Base-by-base conservation (phyloP, 208 protist species). In the Crithidia fasciculata region DNA sequence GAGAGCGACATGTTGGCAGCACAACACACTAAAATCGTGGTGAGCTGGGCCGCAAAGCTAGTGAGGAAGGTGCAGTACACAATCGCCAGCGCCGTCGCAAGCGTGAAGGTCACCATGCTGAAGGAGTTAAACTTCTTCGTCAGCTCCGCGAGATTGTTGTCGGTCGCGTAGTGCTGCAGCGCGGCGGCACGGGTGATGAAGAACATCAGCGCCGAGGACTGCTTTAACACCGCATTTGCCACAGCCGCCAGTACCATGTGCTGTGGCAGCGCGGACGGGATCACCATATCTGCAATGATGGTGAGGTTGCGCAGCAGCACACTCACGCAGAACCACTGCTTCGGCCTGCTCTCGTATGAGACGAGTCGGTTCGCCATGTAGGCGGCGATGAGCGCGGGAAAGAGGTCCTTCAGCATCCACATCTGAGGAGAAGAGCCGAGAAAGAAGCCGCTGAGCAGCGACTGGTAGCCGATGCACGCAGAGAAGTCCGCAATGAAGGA, bases 81-180 rank as follows among this genome's bases (percentile, higher is more conserved):
- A 66, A 93, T 95, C 37, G 88, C 90, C 3, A 91, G 69, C 8
- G 90, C 88, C n/a, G 87, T 92, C 15, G 86, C 82, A 4, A 92
- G 49, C 2, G 90, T 93, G 76, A 89, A 93, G 59, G 80, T 91
- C 8, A 95, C 88, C 77, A 95, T 92, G 55, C 86, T 84, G 77
- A 92, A 93, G 7, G 90, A 95, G 69, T 95, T 95, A 66, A 95
- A 91, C 80, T 95, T 95, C 63, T 93, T 95, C 47, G 90, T 95
- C 28, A 95, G 77, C 75, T 95, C 88, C 9, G 90, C 87, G 2
- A 95, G 68, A 69, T 95, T 95, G 74, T 92, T 93, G 67, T 77
- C 61, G 36, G 83, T 80, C 4, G 90, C 85, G 69, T 92, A 95
- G 83, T 95, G 90, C 74, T 95, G 90, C 62, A 95, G 75, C 8